Conservation (phyloP, 495 filamentous ascomycete genomes). For the Rhypophila decipiens region DNA sequence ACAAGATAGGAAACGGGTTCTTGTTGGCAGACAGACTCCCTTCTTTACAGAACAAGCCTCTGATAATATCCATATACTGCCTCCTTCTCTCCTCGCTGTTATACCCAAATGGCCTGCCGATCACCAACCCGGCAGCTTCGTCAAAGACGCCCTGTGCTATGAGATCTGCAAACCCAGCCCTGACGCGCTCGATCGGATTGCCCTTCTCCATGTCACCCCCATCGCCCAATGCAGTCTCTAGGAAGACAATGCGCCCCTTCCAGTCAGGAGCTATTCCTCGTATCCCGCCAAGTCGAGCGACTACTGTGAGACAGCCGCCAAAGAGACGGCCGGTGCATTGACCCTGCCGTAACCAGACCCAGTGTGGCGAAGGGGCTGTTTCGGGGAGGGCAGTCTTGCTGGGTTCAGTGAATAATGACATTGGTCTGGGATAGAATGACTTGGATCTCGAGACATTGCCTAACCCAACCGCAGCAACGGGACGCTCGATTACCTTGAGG, state of each 20-base stretch:
- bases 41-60: not conserved
- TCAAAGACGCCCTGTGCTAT: slow-evolving; percentile 28
- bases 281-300: slow-evolving; percentile 22
- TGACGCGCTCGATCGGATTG: slow-evolving; percentile 15
- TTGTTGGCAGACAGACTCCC: slow-evolving; percentile 9
- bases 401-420: not conserved
- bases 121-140: slow-evolving; percentile 22
- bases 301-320: slow-evolving; percentile 25
- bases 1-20: slow-evolving; percentile 21
- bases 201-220: slow-evolving; percentile 5
- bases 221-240: slow-evolving; percentile 25
- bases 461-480: too few relatives aligned
- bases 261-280: slow-evolving; percentile 16
- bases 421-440: not conserved
- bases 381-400: not conserved
- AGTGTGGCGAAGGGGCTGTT: slow-evolving; percentile 6
- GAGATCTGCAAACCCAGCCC: slow-evolving; percentile 23
- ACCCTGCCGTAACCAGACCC: slow-evolving; percentile 19
- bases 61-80: slow-evolving; percentile 5
- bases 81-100: slow-evolving; percentile 15
- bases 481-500: not conserved
- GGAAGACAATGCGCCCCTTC: slow-evolving; percentile 21
- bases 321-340: slow-evolving; percentile 21
- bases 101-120: slow-evolving; percentile 26
- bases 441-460: too few relatives aligned